Evolutionary conservation across 805 yeast genomes (phyloP).

Genomic region (Saccharomycopsis sp.): DNA sequence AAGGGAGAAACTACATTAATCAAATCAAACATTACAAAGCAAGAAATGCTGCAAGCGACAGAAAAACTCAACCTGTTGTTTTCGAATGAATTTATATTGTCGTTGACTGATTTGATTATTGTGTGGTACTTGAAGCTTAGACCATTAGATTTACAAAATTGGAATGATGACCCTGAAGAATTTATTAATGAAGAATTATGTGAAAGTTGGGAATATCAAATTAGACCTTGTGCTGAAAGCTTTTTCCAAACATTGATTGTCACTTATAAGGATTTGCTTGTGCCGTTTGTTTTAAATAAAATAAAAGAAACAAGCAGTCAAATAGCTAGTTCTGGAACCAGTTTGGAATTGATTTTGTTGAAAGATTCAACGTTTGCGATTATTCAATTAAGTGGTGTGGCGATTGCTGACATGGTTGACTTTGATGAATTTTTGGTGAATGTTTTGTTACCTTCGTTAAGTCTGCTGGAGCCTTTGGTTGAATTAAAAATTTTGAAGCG

Average conservation of each 20-base stretch:
- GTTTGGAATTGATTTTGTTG: conserved; percentile 46
- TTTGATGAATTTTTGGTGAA: conserved; percentile 57
- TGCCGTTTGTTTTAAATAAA: conserved; percentile 50
- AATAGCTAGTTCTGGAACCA: conserved; percentile 22
- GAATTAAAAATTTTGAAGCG: conserved; percentile 62
- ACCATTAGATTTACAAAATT: conserved; percentile 70
- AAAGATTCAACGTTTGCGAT: conserved; percentile 77
- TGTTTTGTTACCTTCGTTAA: conserved; percentile 57
- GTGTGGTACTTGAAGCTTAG: conserved; percentile 67
- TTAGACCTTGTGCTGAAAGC: conserved; percentile 82
- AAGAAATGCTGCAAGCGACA: conserved; percentile 55
- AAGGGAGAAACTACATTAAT: conserved; percentile 59
- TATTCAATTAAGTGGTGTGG: conserved; percentile 69
- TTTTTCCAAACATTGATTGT: conserved; percentile 69
- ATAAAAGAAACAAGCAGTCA: conserved; percentile 36
- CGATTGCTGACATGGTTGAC: conserved; percentile 58
- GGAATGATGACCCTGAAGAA: conserved; percentile 87
- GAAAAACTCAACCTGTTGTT: conserved; percentile 48
- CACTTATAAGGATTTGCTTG: conserved; percentile 50
- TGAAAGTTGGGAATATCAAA: conserved; percentile 73
- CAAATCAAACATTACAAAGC: conserved; percentile 57
- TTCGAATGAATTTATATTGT: conserved; percentile 46
- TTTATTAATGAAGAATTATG: conserved; percentile 80
- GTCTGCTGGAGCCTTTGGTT: conserved; percentile 24
- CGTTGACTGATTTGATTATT: conserved; percentile 60